Percentiles rank a stretch among this genome's conserved stretches.
Evolutionary conservation across 1,139 yeast genomes (phyloP).

Genomic region (Waltiozyma solani): DNA sequence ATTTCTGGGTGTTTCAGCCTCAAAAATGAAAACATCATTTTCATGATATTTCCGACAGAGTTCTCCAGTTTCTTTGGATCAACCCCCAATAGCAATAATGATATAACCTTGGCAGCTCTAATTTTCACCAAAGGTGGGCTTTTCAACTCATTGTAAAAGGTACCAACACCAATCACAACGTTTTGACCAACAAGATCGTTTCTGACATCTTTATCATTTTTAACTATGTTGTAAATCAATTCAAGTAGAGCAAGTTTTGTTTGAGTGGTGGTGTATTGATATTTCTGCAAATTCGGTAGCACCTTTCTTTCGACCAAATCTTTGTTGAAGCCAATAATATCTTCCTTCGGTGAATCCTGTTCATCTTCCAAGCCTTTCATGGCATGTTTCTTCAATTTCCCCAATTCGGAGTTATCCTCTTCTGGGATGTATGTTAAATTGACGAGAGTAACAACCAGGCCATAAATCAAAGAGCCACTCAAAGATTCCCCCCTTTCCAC

Average conservation of each 20-base stretch:
- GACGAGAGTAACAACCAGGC: constrained; percentile 25
- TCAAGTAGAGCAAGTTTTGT: too few relatives aligned
- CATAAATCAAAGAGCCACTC: constrained; percentile 21
- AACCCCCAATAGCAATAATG: too few relatives aligned
- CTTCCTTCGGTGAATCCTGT: constrained; percentile 10
- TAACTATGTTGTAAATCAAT: too few relatives aligned
- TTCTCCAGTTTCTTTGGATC: too few relatives aligned
- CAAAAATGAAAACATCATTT: too few relatives aligned
- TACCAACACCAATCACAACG: too few relatives aligned
- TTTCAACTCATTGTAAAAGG: too few relatives aligned
- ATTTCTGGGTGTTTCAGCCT: too few relatives aligned
- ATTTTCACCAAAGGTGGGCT: too few relatives aligned
- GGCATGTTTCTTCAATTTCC: constrained; percentile 22
- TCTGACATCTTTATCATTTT: background rate
- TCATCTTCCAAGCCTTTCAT: constrained; percentile 16
- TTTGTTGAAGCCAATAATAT: constrained; percentile 6
- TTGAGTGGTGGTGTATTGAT: background rate
- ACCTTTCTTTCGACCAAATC: constrained; percentile 16
- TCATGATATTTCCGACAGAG: too few relatives aligned
- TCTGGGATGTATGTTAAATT: constrained; percentile 21
- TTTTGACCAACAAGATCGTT: too few relatives aligned
- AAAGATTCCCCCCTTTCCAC: constrained; percentile 4
- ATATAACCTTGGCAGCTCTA: too few relatives aligned
- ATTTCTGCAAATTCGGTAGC: background rate
- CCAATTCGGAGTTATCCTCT: constrained; percentile 19